These are phyloP conservation scores for Pyrrhoderma lamaoense DNA, from an alignment of 1,284 basidiomycete genomes.

Conservation along the genomic window DNA sequence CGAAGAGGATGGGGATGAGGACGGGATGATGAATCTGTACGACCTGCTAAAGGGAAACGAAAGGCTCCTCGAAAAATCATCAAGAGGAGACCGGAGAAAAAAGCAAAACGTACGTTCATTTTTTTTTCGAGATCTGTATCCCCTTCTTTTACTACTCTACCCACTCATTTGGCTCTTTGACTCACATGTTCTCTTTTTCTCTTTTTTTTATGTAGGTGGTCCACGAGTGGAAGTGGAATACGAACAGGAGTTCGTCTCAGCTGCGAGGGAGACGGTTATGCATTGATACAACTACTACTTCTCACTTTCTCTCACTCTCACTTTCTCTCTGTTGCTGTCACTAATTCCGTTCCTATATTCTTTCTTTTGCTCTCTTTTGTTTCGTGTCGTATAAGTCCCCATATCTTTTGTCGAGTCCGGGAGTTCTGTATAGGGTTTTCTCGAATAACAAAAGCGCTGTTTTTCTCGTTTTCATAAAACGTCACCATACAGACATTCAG, in stretches of 20 bases:
- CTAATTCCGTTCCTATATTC: not conserved
- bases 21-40: slow-evolving; percentile 15
- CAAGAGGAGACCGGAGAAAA: slow-evolving; percentile 48
- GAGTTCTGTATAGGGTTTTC: no score
- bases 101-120: slow-evolving; percentile 50
- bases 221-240: slow-evolving; percentile 92
- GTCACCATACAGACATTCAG: no score
- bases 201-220: slow-evolving; percentile 40
- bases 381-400: no score
- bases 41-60: slow-evolving; percentile 51
- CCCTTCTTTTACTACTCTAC: no score
- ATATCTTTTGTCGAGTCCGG: no score
- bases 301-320: no score
- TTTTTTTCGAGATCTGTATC: no score
- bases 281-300: no score
- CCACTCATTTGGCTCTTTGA: no score
- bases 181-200: slow-evolving; percentile 17
- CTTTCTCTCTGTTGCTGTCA: not conserved
- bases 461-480: no score
- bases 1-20: slow-evolving; percentile 18
- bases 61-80: slow-evolving; percentile 45
- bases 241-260: slow-evolving; percentile 58
- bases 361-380: not conserved
- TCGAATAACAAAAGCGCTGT: no score
- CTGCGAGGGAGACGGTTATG: slow-evolving; percentile 12